Conservation (phyloP, 306 rosid species). For the Cucumis melo region DNA sequence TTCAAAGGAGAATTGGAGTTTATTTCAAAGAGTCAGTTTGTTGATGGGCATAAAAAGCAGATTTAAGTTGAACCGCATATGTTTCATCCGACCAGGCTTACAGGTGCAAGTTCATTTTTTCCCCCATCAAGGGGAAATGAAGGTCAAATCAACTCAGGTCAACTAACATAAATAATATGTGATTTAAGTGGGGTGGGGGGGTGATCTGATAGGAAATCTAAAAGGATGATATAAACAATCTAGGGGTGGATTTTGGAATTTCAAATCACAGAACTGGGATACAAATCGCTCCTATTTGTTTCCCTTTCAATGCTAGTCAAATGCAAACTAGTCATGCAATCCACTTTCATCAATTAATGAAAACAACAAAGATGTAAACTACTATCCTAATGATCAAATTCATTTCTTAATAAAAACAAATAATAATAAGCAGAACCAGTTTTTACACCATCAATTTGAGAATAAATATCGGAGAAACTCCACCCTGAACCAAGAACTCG, state of each 20-base stretch:
- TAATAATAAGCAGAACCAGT: background rate
- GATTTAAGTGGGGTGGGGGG: background rate
- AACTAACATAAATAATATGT: background rate
- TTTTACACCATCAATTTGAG: background rate
- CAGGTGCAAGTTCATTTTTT: background rate
- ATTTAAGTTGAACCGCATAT: background rate
- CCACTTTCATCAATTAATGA: background rate
- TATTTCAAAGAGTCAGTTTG: too few relatives aligned
- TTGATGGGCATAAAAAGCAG: background rate
- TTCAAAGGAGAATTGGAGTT: too few relatives aligned
- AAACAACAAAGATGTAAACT: background rate
- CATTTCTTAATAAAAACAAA: background rate
- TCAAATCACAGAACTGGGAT: background rate
- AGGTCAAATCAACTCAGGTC: background rate
- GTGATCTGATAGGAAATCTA: background rate
- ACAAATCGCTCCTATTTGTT: background rate
- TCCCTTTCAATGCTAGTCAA: background rate
- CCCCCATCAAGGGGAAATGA: background rate
- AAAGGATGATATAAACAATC: background rate
- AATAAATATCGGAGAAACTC: background rate
- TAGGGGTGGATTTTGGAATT: background rate
- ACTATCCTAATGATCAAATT: background rate
- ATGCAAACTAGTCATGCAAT: background rate
- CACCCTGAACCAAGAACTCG: background rate
- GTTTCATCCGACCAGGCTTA: background rate